Evolutionary conservation across 495 filamentous ascomycete genomes (phyloP), one percentile per base, ranked within the genome.

Genomic region (Mytilinidion resinicola): DNA sequence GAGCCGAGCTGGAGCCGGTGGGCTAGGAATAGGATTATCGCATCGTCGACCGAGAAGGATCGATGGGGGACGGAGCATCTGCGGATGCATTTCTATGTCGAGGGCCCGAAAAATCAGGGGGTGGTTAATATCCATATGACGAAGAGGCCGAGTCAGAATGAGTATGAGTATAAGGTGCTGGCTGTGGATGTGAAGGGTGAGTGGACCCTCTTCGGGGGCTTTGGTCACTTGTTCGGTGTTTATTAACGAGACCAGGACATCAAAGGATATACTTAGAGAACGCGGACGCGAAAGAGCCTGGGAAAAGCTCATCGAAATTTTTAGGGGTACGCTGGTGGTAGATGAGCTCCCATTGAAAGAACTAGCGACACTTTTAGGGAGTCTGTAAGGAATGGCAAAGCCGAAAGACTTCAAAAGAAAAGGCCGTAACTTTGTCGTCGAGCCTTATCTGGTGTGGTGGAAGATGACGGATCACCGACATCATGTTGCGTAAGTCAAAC

Each of bases 81-180:
- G 60, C 76, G 78, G 46, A 89, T 98, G 79, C 86, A 88, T 51
- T 98, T 98, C 70, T 85, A 96, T 70, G 88, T 96, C 41, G 86
- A 92, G 74, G 93, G 93, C 1, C 86, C 90, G 3, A 72, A 83
- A 36, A 86, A 85, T 60, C 78, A 78, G 17, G 93, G 93, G 8
- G 74, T 84, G 11, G 91, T 93, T 10, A 73, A 80, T 53, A 70
- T 91, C 62, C 90, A 96, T 68, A 82, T 96, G 74, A 78, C 83
- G 41, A 91, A 85, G 70, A 70, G 75, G 12, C 73, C 79, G 19
- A 81, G 82, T 9, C 71, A 84, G 60, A 65, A 68, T 38, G 85
- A 92, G 15, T 93, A 83, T 67, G 80, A 90, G 67, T 96, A 96
- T 73, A 80, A 83, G 67, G 85, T 89, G 66, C 77, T 98, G 36